Evolutionary conservation across 2,329 filamentous ascomycete genomes (phyloP).

Genomic region (Lecanicillium sp.): DNA sequence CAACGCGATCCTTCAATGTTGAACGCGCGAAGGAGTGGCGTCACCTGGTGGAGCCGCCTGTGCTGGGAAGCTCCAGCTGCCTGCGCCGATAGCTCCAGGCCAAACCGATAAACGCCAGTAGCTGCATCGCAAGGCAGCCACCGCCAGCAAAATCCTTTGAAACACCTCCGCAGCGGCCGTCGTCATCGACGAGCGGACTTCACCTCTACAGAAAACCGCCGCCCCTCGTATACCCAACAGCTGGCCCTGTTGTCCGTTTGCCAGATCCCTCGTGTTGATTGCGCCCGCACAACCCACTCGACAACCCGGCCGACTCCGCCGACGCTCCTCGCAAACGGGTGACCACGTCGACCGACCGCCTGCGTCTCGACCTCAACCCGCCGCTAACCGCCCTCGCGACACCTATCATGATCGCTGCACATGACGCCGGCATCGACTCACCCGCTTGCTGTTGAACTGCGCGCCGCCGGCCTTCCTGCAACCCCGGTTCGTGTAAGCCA

Average conservation of each 20-base stretch:
- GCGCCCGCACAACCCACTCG: background rate
- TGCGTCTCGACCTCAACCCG: background rate
- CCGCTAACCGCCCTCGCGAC: background rate
- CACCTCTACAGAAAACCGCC: background rate
- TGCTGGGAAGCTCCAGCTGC: conserved; percentile 4
- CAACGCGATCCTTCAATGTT: conserved; percentile 5
- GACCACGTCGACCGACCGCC: background rate
- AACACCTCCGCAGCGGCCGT: background rate
- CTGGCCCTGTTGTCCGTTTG: too few species aligned
- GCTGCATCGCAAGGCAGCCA: conserved; percentile 8
- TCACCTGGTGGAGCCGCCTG: conserved; percentile 9
- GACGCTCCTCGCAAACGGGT: background rate
- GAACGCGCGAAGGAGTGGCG: conserved; percentile 12
- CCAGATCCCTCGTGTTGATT: background rate
- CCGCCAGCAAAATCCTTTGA: background rate
- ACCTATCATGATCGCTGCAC: conserved; percentile 1
- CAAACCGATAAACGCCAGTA: conserved; percentile 2
- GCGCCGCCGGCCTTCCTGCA: background rate
- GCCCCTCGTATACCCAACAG: background rate
- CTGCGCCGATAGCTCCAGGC: background rate
- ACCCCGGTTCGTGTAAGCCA: conserved; percentile 14
- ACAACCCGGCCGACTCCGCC: background rate
- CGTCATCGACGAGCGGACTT: background rate
- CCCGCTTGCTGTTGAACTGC: background rate
- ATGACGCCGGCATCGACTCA: background rate